Conservation (phyloP, 2,329 filamentous ascomycete genomes). For the Trichoderma sp. region DNA sequence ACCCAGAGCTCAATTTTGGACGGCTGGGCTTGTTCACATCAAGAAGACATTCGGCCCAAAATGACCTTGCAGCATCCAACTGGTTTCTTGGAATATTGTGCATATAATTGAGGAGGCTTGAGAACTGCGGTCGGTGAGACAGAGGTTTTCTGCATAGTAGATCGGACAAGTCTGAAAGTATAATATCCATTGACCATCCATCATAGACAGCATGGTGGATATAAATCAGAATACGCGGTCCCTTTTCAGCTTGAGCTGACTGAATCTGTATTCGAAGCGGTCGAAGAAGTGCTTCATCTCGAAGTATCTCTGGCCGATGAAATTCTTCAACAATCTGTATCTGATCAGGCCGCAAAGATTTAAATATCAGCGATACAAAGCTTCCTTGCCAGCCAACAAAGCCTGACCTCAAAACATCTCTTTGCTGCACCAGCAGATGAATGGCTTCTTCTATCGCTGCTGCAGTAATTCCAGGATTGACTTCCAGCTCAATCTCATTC, state of each 20-base stretch:
- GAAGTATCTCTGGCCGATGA: slow-evolving; percentile 46
- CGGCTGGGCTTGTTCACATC: slow-evolving; percentile 58
- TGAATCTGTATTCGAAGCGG: slow-evolving; percentile 67
- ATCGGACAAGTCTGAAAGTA: slow-evolving; percentile 67
- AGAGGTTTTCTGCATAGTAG: slow-evolving; percentile 46
- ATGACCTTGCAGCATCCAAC: slow-evolving; percentile 55
- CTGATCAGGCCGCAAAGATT: slow-evolving; percentile 47
- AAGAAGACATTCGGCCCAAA: slow-evolving; percentile 71
- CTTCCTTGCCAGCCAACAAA: slow-evolving; percentile 60
- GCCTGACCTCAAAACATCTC: slow-evolving; percentile 73
- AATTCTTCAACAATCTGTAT: slow-evolving; percentile 48
- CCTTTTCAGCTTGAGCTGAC: slow-evolving; percentile 29
- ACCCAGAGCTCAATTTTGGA: slow-evolving; percentile 52
- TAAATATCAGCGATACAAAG: slow-evolving; percentile 62
- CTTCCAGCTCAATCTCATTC: slow-evolving; percentile 73
- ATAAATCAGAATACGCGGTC: slow-evolving; percentile 51
- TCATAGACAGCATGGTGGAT: slow-evolving; percentile 88
- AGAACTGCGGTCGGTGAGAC: slow-evolving; percentile 60
- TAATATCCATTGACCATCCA: slow-evolving; percentile 85
- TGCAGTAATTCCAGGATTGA: slow-evolving; percentile 45
- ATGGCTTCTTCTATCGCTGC: slow-evolving; percentile 56
- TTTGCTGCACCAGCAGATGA: slow-evolving; percentile 52
- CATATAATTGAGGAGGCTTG: slow-evolving; percentile 59
- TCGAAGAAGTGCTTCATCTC: slow-evolving; percentile 48
- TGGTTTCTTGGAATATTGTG: slow-evolving; percentile 33